Conservation (phyloP, 169 alveolate species). For the Cryptosporidium tyzzeri region DNA sequence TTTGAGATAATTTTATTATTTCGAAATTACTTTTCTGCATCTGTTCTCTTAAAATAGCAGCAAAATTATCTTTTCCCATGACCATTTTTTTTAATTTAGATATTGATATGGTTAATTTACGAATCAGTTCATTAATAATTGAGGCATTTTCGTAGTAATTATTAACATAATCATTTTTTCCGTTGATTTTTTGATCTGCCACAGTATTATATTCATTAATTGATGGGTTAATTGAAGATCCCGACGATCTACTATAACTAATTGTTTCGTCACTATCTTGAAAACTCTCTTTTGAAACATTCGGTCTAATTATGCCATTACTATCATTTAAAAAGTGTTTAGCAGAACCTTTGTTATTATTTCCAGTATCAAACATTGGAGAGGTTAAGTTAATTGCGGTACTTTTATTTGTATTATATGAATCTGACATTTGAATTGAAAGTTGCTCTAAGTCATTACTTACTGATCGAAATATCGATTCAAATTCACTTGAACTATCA, state of each 20-base stretch:
- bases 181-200: background rate
- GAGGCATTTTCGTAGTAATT: slow-evolving; percentile 2
- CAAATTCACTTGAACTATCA: slow-evolving; percentile 29
- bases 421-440: slow-evolving; percentile 41
- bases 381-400: slow-evolving; percentile 46
- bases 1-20: slow-evolving; percentile 52
- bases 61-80: slow-evolving; percentile 53
- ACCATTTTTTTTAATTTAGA: slow-evolving; percentile 52
- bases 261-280: slow-evolving; percentile 16
- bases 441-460: slow-evolving; percentile 53
- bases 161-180: background rate
- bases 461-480: slow-evolving; percentile 59
- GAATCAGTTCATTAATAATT: slow-evolving; percentile 16
- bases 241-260: background rate
- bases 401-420: background rate
- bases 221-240: background rate
- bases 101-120: slow-evolving; percentile 49
- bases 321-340: background rate
- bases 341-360: background rate
- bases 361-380: background rate
- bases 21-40: slow-evolving; percentile 55
- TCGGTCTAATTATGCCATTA: background rate
- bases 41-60: slow-evolving; percentile 42
- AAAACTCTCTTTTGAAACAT: background rate
- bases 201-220: background rate